Base-by-base conservation (phyloP, 2,329 filamentous ascomycete species). In the Penicillium sp. region DNA sequence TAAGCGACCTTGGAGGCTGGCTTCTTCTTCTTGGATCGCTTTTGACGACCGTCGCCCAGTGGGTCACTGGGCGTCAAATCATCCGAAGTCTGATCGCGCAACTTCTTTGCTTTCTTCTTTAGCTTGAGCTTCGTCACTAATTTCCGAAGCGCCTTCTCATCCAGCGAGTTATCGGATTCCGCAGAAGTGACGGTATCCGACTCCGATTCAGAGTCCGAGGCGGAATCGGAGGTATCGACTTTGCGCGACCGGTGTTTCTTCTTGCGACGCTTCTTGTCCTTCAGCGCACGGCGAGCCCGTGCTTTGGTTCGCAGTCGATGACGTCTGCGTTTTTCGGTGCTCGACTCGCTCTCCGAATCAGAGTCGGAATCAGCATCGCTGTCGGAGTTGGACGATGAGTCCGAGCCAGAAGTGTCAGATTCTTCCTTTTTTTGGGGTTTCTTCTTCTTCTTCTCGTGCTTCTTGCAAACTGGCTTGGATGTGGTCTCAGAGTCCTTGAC, bases 1-100 rank as follows among this genome's bases (percentile, higher is more conserved):
- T 81, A 90, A n/a, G 84, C 85, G n/a, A 84, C 74, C 56, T 83
- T 85, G 16, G 80, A 82, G 6, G 73, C 82, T 27, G 75, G 75
- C 49, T 76, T 77, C 60, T 76, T 78, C 62, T 75, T 77, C 59
- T 74, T 78, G 57, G 57, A 66, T 52, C 61, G 59, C 49, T 60
- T 64, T 21, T 62, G 55, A 2, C 60, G 61, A 29, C 56, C 49
- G 4, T 65, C 62, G 1, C 49, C 44, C 4, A 55, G 14, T 6
- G 69, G 53, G 31, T 72, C 66, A 8, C 61, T 62, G 10, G 69
- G 63, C 4, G 67, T 66, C 31, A 65, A 52, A 39, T 69, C 67
- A 21, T 75, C 71, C 6, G 61, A 68, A 56, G 60, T 60, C 34
- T 66, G 59, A 43, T 66, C 60, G 6, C 65, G 65, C 11, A 62